Evolutionary conservation across 345 rosid genomes (phyloP).

Genomic region (Gossypium turneri): DNA sequence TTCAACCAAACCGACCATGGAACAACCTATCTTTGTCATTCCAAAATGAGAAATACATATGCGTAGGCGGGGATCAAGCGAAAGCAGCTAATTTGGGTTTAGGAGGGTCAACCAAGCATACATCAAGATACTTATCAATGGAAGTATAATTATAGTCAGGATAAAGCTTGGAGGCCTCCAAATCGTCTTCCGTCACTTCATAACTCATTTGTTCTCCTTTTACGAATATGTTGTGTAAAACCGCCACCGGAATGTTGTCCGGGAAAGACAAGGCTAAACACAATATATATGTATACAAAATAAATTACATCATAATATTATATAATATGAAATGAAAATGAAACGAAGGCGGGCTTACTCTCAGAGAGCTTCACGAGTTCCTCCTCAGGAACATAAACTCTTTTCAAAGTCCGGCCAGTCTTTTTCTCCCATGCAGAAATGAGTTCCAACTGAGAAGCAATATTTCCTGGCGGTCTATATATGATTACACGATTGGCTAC

Average conservation of each 20-base stretch:
- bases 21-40: too few species aligned
- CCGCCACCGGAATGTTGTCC: constrained; percentile 2
- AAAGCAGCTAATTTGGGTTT: constrained; percentile 29
- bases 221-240: constrained; percentile 4
- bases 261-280: neutral
- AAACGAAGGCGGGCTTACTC: constrained; percentile 19
- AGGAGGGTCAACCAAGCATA: constrained; percentile 27
- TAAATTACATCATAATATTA: too few species aligned
- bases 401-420: constrained; percentile 20
- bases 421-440: constrained; percentile 37
- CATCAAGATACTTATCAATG: constrained; percentile 26
- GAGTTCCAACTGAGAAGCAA: constrained; percentile 26
- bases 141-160: constrained; percentile 27
- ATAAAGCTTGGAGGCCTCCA: constrained; percentile 6
- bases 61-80: neutral
- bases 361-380: constrained; percentile 27
- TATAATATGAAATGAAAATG: too few species aligned
- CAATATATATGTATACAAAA: neutral
- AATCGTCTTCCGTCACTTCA: neutral
- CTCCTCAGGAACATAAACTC: constrained; percentile 20
- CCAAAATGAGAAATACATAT: too few species aligned
- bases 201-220: neutral
- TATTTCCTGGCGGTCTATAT: constrained; percentile 18
- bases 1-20: too few species aligned
- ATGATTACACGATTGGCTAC: constrained; percentile 22